Base-by-base conservation (phyloP, 176 grass and related monocot genomes). In the Poa pratensis region DNA sequence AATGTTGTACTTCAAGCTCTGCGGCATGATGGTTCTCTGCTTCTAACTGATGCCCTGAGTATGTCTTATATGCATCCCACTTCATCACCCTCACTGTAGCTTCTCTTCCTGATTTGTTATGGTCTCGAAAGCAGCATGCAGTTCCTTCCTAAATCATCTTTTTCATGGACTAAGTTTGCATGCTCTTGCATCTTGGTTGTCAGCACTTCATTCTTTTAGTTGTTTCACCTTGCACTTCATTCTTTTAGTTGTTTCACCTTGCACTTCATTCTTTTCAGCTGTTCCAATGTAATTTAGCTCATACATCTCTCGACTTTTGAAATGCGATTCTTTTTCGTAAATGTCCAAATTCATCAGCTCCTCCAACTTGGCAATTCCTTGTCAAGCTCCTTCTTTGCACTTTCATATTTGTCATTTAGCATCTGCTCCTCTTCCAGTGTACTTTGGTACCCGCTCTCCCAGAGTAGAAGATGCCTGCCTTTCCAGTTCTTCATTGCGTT, bases 51-150 rank as follows among this genome's bases (percentile, higher is more conserved):
- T 84, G 84, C 26, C 79, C 73, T 68, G 90, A 88, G 83, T 88
- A 80, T 35, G 89, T 94, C 77, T 79, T 92, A 88, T 51, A 92
- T 24, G 89, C 87, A 52, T 94, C 92, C 92, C 89, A 92, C 88
- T 92, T 86, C 76, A 94, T 92, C 81, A 86, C 93, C 76, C 87
- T 90, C 49, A 92, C 19, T 58, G 90, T 92, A 89, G 75, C 67
- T 78, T 88, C 80, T 95, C 90, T 88, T 95, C 90, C 93, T 95
- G 54, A 79, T 97, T 86, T 92, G 89, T 82, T 59, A 97, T 95
- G 84, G 89, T 91, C 60, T 35, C 86, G 80, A 85, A 75, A 87
- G 91, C 80, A 92, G 76, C 83, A 90, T 94, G 86, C 68, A 98
- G 83, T 87, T 90, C 90, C 69, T 87, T 86, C 73, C 87, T 90